Base-by-base conservation (phyloP, 371 early-diverging fungal species). In the Chytridiales sp. region DNA sequence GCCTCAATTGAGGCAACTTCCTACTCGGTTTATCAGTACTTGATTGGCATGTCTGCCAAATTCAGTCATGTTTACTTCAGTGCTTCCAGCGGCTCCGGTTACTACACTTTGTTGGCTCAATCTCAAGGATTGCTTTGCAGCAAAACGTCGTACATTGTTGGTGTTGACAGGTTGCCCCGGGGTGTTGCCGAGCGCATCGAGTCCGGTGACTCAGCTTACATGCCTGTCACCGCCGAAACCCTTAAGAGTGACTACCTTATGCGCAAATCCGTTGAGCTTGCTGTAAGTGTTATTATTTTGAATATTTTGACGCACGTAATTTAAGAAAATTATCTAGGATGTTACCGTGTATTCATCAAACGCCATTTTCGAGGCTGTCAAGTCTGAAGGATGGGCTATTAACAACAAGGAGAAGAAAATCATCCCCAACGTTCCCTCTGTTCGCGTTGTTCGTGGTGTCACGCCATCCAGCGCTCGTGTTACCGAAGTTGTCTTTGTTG, bases 401-500 rank as follows among this genome's bases (percentile, higher is more conserved):
- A 39, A 36, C 31, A 46, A 24, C 24, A 40, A 39, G 19, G 21
- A 13, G 8, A 38, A 19, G 17, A 40, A 41, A 40, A 39, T 65
- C 63, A 47, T 35, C 41, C 15, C 47, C 49, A 43, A 47, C 46
- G 42, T 40, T 5, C 51, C 54, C 22, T 11, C 47, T 24, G 15
- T 52, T 6, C 32, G 22, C 49, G n/a, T n/a, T n/a, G n/a, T n/a
- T n/a, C n/a, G n/a, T n/a, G n/a, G n/a, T n/a, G n/a, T n/a, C n/a
- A n/a, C n/a, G n/a, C n/a, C 44, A 9, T 40, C n/a, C 24, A 29
- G 39, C 4, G 40, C 49, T 17, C 36, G 55, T 3, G 31, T 64
- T 40, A 53, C 48, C 15, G 69, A 69, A 40, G 21, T 69, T 43
- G 69, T 69, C 1, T 69, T 62, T 52, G 63, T 69, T 39, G 69